Evolutionary conservation across 495 filamentous ascomycete genomes (phyloP), one percentile per base, ranked within the genome.

Genomic region (Xylaria palmicola): DNA sequence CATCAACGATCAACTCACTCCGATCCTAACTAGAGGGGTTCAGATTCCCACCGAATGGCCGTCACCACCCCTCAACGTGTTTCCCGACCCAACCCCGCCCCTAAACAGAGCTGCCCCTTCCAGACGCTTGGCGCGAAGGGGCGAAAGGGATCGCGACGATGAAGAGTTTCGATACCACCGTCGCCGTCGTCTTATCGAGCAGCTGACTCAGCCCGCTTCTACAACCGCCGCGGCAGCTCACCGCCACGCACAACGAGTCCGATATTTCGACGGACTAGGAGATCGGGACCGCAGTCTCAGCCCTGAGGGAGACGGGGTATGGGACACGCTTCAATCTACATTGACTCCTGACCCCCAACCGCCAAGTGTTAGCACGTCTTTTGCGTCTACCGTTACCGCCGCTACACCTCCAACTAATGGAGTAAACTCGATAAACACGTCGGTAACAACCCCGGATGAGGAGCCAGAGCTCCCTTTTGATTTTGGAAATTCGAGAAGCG

Each of bases 201-300:
- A 36, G 13, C 1, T 7, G 44, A 43, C 4, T 51, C 2, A n/a
- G 34, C 10, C 26, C 34, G n/a, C 4, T 17, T 27, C 32, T 22
- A n/a, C n/a, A n/a, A n/a, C n/a, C n/a, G n/a, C n/a, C n/a, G n/a
- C n/a, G n/a, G n/a, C n/a, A n/a, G 40, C 20, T 19, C 29, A 22
- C 4, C 27, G 17, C 1, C 49, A 22, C n/a, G 24, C 5, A 6
- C 39, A 12, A 19, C 67, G 62, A 22, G 65, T 68, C 32, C 39
- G 65, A 49, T 52, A 59, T 44, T 7, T 88, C 5, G 88, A 93
- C 76, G 92, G 92, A 13, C 80, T 96, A 29, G 92, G 91, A 15
- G 91, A 96, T 72, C 87, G 90, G 39, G 85, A 90, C 56, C 84
- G 91, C 41, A 95, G 91, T 67, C 76, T 89, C 51, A 93, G 89